Conservation (phyloP, 164 flowering plant genomes). For the Sextonia rubra region DNA sequence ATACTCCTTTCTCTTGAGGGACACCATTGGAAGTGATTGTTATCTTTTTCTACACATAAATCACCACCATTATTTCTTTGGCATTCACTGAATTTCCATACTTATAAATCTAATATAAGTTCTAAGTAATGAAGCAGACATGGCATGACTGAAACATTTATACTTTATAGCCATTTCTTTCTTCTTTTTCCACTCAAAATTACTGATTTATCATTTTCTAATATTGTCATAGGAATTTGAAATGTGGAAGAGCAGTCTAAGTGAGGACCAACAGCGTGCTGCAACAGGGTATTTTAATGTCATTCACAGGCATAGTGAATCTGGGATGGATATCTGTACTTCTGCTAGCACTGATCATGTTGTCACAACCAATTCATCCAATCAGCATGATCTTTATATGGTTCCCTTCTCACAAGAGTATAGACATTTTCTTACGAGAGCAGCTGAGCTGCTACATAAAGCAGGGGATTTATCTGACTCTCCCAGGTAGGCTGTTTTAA, state of each 20-base stretch:
- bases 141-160: too few relatives aligned
- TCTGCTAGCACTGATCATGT: conserved; percentile 13
- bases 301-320: conserved; percentile 65
- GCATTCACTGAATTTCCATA: not conserved
- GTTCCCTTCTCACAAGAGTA: conserved; percentile 76
- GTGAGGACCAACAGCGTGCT: conserved; percentile 45
- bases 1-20: too few relatives aligned
- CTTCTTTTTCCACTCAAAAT: not conserved
- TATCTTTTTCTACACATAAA: too few relatives aligned
- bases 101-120: not conserved
- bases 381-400: conserved; percentile 40
- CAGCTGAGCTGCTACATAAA: conserved; percentile 71
- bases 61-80: too few relatives aligned
- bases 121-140: not conserved
- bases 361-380: conserved; percentile 8
- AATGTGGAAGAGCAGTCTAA: conserved; percentile 61
- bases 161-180: not conserved
- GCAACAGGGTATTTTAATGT: conserved; percentile 76
- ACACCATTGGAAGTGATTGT: too few relatives aligned
- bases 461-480: conserved; percentile 73
- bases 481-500: conserved; percentile 44
- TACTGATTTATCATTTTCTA: not conserved
- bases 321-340: conserved; percentile 24
- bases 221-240: conserved; percentile 66
- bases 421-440: conserved; percentile 44